Evolutionary conservation across 2,329 filamentous ascomycete species (phyloP), one percentile per base, ranked within the genome.

Genomic region (Camptophora hylomeconis): DNA sequence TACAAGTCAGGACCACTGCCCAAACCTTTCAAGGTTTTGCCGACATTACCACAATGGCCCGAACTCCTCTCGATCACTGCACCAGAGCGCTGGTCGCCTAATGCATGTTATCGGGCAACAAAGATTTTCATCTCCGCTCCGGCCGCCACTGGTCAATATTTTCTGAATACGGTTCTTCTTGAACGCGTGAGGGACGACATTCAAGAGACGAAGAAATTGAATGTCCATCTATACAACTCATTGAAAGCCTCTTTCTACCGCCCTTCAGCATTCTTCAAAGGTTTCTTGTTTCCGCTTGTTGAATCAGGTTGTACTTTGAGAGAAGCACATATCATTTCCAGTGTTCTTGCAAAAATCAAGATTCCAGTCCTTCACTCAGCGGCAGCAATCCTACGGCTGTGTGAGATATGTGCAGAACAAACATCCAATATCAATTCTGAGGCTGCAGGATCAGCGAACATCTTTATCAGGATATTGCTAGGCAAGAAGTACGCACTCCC

Each of bases 401-500:
- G 87, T 52, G 89, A 98, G 46, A 89, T 98, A 48, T 80, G 84
- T 5, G 86, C 87, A 1, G 80, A 92, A 48, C 82, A 94, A 54
- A 83, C 84, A 14, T 77, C 77, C 6, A 73, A 75, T 12, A 73
- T 84, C 9, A 51, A 50, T 32, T 80, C 76, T 4, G 87, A 94
- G 54, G 80, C 80, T 24, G 86, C 84, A 11, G 87, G 87, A 25
- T 80, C 86, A 3, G 89, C 86, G 37, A 95, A 94, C 56, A 79
- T 93, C 44, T 92, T 98, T 56, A 92, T 98, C 58, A 82, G 82
- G 49, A 75, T 82, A 1, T 68, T 98, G 20, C 63, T 98, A 3
- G 87, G 94, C 57, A 98, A 98, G 69, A 92, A 92, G 51, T 95
- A 98, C 45, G 89, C 89, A 0, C 64, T 98, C 7, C 89, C 87